Evolutionary conservation across 192 early-diverging fungal genomes (phyloP).

Genomic region (Nowakowskiella sp.): DNA sequence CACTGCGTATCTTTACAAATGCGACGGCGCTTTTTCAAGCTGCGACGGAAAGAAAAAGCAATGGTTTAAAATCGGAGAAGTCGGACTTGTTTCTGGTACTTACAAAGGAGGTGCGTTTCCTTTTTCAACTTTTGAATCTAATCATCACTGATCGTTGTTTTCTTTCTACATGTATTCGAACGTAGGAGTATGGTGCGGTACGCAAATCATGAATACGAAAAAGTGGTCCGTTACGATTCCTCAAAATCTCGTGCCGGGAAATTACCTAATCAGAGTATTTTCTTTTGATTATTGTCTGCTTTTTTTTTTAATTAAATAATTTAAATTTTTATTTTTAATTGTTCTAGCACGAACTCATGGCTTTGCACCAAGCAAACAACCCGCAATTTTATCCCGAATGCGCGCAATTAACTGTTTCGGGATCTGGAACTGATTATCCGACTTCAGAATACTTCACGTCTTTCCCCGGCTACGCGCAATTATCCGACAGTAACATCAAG

Average conservation of each 20-base stretch:
- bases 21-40: not conserved
- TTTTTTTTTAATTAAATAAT: too few relatives aligned
- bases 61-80: constrained; percentile 8
- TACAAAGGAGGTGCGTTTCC: too few relatives aligned
- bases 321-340: too few relatives aligned
- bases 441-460: too few relatives aligned
- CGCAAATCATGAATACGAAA: not conserved
- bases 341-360: constrained; percentile 8
- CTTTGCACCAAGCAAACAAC: not conserved
- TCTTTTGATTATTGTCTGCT: too few relatives aligned
- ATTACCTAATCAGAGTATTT: constrained; percentile 9
- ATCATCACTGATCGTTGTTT: too few relatives aligned
- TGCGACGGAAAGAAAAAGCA: not conserved
- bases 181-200: not conserved
- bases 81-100: constrained; percentile 1
- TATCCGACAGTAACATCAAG: too few relatives aligned
- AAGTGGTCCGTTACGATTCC: constrained; percentile 1
- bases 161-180: too few relatives aligned
- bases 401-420: not conserved
- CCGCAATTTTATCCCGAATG: constrained; percentile 11
- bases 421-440: constrained; percentile 4
- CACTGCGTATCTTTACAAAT: constrained; percentile 3
- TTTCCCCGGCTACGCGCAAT: too few relatives aligned
- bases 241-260: not conserved
- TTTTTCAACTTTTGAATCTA: too few relatives aligned